Percentiles rank a stretch among this genome's conserved stretches.
Conservation (phyloP, 2,329 filamentous ascomycete genomes). For the Verticillium tricorpus region DNA sequence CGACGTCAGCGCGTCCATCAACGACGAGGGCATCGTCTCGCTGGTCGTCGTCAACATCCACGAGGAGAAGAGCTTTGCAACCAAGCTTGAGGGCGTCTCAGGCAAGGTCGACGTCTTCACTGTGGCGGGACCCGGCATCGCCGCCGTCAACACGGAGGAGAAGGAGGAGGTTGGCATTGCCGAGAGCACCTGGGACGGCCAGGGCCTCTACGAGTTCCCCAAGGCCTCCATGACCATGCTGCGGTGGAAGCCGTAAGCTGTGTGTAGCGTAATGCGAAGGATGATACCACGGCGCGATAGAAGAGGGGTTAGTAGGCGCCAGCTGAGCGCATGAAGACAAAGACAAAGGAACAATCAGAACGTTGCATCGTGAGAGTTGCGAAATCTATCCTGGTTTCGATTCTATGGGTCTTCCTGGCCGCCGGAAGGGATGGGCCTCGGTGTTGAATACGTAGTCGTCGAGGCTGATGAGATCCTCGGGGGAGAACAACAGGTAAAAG, state of each 20-base stretch:
- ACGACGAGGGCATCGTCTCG: constrained; percentile 55
- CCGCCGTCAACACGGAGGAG: constrained; percentile 57
- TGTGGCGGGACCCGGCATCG: constrained; percentile 53
- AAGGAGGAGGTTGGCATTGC: constrained; percentile 52
- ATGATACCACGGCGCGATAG: neutral
- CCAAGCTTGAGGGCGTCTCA: constrained; percentile 51
- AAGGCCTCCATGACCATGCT: constrained; percentile 69
- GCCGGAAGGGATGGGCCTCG: constrained; percentile 42
- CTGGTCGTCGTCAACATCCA: constrained; percentile 71
- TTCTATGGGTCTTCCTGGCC: neutral
- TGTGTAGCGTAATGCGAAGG: neutral
- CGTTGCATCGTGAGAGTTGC: neutral
- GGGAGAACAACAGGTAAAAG: constrained; percentile 67
- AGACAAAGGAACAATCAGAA: neutral
- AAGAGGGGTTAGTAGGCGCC: neutral
- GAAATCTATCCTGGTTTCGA: neutral
- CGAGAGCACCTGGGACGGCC: constrained; percentile 53
- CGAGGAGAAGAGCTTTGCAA: constrained; percentile 54
- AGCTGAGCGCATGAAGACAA: neutral
- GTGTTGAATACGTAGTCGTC: constrained; percentile 63
- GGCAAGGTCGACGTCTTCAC: constrained; percentile 55
- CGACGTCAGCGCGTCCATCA: constrained; percentile 60
- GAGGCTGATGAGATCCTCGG: constrained; percentile 56
- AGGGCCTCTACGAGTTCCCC: constrained; percentile 59
- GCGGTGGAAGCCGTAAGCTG: constrained; percentile 41